Evolutionary conservation across 768 basidiomycete genomes (phyloP).

Genomic region (Termitomyces sp.): DNA sequence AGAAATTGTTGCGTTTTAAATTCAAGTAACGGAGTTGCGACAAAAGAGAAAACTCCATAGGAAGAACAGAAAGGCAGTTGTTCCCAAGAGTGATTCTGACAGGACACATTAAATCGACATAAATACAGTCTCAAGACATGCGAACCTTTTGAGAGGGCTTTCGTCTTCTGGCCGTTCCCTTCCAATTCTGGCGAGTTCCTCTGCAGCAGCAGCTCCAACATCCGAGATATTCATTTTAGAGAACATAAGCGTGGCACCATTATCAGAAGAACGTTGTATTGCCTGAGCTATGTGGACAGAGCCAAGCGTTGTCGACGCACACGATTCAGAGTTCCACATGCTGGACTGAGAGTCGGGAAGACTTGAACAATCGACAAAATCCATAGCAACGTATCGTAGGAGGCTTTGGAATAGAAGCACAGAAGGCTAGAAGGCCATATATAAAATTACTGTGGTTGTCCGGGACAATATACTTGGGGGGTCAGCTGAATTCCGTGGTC

Average conservation of each 20-base stretch:
- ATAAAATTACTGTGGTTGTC: too few relatives aligned
- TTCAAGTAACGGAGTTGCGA: constrained; percentile 80
- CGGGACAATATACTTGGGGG: too few relatives aligned
- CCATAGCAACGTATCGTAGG: constrained; percentile 4
- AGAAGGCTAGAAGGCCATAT: neutral
- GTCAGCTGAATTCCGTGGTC: too few relatives aligned
- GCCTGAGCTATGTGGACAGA: constrained; percentile 62
- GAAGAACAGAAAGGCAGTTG: constrained; percentile 77
- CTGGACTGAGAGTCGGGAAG: constrained; percentile 18
- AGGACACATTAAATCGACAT: neutral
- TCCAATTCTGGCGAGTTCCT: constrained; percentile 65
- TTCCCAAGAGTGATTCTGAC: constrained; percentile 78
- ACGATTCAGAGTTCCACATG: constrained; percentile 5
- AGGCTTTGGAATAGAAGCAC: neutral
- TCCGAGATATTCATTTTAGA: constrained; percentile 74
- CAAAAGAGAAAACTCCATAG: constrained; percentile 65
- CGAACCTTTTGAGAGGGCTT: constrained; percentile 56
- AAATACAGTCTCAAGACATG: neutral
- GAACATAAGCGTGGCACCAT: constrained; percentile 80
- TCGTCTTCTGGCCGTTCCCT: constrained; percentile 43
- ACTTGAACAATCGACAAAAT: constrained; percentile 17
- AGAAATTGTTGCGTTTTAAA: constrained; percentile 78
- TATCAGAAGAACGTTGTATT: constrained; percentile 60
- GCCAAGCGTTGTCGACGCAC: constrained; percentile 33
- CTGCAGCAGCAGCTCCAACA: constrained; percentile 67